A percentile compares a stretch with the other conserved stretches of the same genome.
These are phyloP conservation scores for Zostera marina DNA, from an alignment of 116 monocot genomes.

Conservation along the genomic window DNA sequence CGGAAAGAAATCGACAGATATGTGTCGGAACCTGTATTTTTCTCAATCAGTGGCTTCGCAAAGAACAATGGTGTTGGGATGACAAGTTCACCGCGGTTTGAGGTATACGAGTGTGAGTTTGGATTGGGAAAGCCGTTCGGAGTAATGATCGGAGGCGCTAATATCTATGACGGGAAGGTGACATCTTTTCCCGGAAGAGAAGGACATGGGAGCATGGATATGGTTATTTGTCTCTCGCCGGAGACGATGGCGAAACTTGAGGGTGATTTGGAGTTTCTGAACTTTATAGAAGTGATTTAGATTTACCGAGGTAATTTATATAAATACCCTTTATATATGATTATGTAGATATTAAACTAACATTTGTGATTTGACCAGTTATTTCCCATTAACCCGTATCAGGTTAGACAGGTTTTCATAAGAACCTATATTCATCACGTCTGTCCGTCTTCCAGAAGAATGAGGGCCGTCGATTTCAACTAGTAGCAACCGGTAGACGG, in stretches of 20 bases:
- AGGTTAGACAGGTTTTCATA: too few species aligned
- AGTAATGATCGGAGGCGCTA: slow-evolving; percentile 62
- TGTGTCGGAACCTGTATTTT: slow-evolving; percentile 43
- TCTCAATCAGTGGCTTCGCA: slow-evolving; percentile 27
- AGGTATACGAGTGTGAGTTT: slow-evolving; percentile 73
- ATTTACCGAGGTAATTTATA: too few species aligned
- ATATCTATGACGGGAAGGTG: slow-evolving; percentile 88
- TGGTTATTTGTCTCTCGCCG: slow-evolving; percentile 69
- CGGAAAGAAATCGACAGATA: slow-evolving; percentile 29
- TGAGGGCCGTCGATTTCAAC: too few species aligned
- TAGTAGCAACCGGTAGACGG: too few species aligned
- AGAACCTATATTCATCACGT: too few species aligned
- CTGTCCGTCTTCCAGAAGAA: too few species aligned
- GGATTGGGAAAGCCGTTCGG: slow-evolving; percentile 66
- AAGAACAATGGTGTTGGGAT: slow-evolving; percentile 53
- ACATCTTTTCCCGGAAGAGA: slow-evolving; percentile 66
- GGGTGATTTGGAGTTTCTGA: slow-evolving; percentile 56
- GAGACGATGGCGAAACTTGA: slow-evolving; percentile 63
- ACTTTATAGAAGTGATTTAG: slow-evolving; percentile 12
- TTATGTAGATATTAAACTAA: too few species aligned
- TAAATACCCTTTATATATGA: too few species aligned
- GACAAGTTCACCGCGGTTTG: slow-evolving; percentile 85
- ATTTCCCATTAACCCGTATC: too few species aligned
- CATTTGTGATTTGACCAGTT: too few species aligned
- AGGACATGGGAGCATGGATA: slow-evolving; percentile 42